A percentile compares a stretch with the other conserved stretches of the same genome.
phyloP scores from a whole-genome alignment of 768 basidiomycete genomes.

The Serendipita sp. region DNA sequence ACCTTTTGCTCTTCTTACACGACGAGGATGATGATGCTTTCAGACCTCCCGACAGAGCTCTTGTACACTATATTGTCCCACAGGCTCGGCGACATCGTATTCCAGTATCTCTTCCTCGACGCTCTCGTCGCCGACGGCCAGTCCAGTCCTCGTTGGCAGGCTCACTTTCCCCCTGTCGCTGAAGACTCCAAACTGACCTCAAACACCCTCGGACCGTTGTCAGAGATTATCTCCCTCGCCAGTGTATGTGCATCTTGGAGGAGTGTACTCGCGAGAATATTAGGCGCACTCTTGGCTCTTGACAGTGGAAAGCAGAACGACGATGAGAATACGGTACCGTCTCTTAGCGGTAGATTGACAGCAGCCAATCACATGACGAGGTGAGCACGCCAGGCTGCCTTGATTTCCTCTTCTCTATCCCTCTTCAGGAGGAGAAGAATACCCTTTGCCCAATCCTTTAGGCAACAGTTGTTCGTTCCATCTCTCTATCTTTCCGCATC shows the following conservation, averaged over 20 bases:
- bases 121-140: not conserved
- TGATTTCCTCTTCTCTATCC: not conserved
- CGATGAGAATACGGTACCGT: not conserved
- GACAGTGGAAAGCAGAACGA: not conserved
- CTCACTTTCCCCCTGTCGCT: not conserved
- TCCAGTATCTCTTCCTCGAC: conserved; percentile 5
- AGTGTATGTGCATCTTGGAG: not conserved
- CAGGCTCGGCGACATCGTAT: not conserved
- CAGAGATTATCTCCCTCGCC: not conserved
- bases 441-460: not conserved
- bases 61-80: conserved; percentile 4
- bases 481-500: not conserved
- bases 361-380: not conserved
- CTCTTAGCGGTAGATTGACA: not conserved
- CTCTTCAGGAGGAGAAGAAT: no score
- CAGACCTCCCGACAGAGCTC: not conserved
- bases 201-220: not conserved
- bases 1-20: not conserved
- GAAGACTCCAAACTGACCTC: not conserved
- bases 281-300: not conserved
- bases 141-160: not conserved
- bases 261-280: not conserved
- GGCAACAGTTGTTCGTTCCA: not conserved
- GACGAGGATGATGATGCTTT: not conserved
- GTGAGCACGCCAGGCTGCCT: not conserved